A percentile compares a stretch with the other conserved stretches of the same genome.
Conservation (phyloP, 441 rosid species). For the Bocquillonia castaneifolia region DNA sequence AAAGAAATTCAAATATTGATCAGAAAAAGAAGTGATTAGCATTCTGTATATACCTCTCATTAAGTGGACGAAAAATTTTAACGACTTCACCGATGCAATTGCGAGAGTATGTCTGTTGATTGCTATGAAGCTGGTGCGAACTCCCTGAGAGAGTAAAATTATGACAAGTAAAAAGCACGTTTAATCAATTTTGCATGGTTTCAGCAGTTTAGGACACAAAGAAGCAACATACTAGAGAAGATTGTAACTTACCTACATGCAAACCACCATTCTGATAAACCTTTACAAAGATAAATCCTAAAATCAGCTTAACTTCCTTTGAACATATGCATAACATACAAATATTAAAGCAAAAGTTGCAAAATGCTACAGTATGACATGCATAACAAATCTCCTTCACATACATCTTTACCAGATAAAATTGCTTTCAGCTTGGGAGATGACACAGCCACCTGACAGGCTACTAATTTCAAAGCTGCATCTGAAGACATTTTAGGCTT, state of each 20-base stretch:
- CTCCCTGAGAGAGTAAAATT: conserved; percentile 35
- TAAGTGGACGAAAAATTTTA: conserved; percentile 38
- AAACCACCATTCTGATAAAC: conserved; percentile 49
- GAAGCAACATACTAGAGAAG: conserved; percentile 18
- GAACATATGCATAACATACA: neutral
- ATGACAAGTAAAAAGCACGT: neutral
- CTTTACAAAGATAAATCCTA: conserved; percentile 35
- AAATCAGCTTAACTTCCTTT: conserved; percentile 25
- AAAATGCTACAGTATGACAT: neutral
- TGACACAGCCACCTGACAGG: conserved; percentile 59
- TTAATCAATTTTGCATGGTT: conserved; percentile 7
- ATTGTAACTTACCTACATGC: conserved; percentile 39
- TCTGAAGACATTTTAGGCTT: conserved; percentile 68
- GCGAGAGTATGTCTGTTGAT: conserved; percentile 21
- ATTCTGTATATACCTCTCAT: conserved; percentile 40
- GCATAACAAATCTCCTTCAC: conserved; percentile 22
- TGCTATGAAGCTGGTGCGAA: conserved; percentile 32
- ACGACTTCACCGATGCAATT: conserved; percentile 72
- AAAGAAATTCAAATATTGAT: neutral
- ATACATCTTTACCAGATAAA: conserved; percentile 42
- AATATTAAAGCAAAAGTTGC: neutral
- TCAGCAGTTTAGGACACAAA: conserved; percentile 2
- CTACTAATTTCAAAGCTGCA: conserved; percentile 55
- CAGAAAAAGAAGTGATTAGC: neutral
- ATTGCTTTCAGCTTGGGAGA: conserved; percentile 49